Evolutionary conservation across 2,329 filamentous ascomycete species (phyloP), one percentile per base, ranked within the genome.

Genomic region (Lecanosticta acicola): DNA sequence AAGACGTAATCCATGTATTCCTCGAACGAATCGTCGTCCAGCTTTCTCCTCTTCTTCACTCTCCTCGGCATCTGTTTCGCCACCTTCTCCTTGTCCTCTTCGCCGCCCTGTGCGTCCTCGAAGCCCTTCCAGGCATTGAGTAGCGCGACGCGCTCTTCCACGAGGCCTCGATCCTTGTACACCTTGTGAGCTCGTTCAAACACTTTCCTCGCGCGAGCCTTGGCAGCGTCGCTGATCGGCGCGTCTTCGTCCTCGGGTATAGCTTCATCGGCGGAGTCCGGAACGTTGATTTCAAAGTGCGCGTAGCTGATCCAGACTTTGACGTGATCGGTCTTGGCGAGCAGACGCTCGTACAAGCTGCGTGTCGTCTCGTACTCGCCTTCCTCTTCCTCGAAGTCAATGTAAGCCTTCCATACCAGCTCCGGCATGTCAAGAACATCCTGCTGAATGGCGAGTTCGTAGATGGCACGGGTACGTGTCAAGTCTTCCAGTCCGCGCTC

Each of bases 261-360:
- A 3, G 69, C 71, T 9, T 75, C 82, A 34, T 84, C 79, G 42
- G 80, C 80, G 16, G 79, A 74, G 46, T 94, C 89, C 36, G 89
- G 88, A 0, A 95, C 83, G 65, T 93, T 91, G 72, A 97, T 87
- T 69, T 98, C 93, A 63, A 98, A 97, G 66, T 94, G 87, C n/a
- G 93, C 93, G 70, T 91, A 98, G 66, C 87, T 91, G 68, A 93
- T 94, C 93, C 93, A 98, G 49, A 98, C 93, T 75, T 97, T 98
- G 74, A 96, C 89, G 64, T 98, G 93, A 62, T 93, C 84, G n/a
- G 93, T 95, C 80, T 94, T 96, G 61, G 87, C 76, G 35, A 98
- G 77, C 10, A 98, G 77, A 5, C 91, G 81, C 71, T 97, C 91
- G 70, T 97, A 98, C 36, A 98, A 73, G 3, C 73, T 72, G 39